phyloP scores from a whole-genome alignment of 805 yeast genomes.

The Candida montana region DNA sequence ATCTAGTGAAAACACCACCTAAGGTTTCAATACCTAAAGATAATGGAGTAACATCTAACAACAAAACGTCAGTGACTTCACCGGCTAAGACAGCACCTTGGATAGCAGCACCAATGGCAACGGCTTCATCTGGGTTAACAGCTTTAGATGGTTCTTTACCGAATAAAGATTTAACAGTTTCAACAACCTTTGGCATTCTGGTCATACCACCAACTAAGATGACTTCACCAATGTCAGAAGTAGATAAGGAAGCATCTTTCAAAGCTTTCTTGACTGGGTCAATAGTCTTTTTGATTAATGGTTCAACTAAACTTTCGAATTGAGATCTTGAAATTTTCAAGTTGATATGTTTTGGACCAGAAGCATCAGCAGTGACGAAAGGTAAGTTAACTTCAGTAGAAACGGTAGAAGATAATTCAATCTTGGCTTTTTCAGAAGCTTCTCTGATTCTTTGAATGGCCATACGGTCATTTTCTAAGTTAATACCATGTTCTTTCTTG shows the following conservation, averaged over 20 bases:
- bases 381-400: constrained; percentile 66
- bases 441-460: constrained; percentile 76
- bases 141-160: constrained; percentile 63
- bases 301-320: constrained; percentile 62
- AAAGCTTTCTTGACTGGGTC: constrained; percentile 74
- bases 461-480: constrained; percentile 26
- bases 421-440: constrained; percentile 75
- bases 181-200: constrained; percentile 77
- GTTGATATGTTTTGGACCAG: constrained; percentile 58
- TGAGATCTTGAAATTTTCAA: constrained; percentile 59
- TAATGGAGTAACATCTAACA: constrained; percentile 89
- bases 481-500: constrained; percentile 39
- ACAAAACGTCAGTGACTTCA: constrained; percentile 72
- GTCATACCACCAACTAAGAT: constrained; percentile 87
- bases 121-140: constrained; percentile 87
- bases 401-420: constrained; percentile 64
- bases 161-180: constrained; percentile 56
- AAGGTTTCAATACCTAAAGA: constrained; percentile 99
- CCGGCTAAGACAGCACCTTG: constrained; percentile 86
- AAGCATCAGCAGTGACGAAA: constrained; percentile 45
- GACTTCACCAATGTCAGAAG: constrained; percentile 69
- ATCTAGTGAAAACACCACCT: constrained; percentile 98
- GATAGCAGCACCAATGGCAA: constrained; percentile 84
- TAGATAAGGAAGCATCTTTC: constrained; percentile 63
- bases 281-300: constrained; percentile 60